Evolutionary conservation across 1,284 basidiomycete species (phyloP).

Genomic region (Papiliotrema nemorosa): DNA sequence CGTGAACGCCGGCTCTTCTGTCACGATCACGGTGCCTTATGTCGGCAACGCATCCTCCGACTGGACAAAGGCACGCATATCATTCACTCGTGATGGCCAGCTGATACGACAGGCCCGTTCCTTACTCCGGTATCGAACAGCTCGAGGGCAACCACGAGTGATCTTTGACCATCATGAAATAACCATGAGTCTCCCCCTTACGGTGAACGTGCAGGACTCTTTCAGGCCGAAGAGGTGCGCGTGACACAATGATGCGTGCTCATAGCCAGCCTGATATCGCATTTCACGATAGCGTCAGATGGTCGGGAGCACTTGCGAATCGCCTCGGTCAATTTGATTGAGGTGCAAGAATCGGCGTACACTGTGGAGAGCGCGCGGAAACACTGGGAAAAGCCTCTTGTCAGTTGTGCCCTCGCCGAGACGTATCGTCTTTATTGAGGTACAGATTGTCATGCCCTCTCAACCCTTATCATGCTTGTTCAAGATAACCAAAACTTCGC

Average conservation of each 20-base stretch:
- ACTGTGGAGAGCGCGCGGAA: slow-evolving; percentile 6
- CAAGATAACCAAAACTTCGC: slow-evolving; percentile 27
- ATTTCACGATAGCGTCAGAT: slow-evolving; percentile 49
- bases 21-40: background rate
- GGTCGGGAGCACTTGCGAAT: slow-evolving; percentile 41
- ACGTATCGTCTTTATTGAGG: slow-evolving; percentile 2
- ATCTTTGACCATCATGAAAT: slow-evolving; percentile 33
- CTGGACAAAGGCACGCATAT: background rate
- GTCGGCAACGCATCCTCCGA: background rate
- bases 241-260: slow-evolving; percentile 1
- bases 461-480: slow-evolving; percentile 44
- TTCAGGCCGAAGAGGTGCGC: slow-evolving; percentile 42
- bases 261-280: slow-evolving; percentile 40
- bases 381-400: slow-evolving; percentile 18
- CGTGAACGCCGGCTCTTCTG: background rate
- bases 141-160: slow-evolving; percentile 5
- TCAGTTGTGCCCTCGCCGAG: slow-evolving; percentile 7
- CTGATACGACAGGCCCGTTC: slow-evolving; percentile 25
- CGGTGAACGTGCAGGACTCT: slow-evolving; percentile 52
- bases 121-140: slow-evolving; percentile 21
- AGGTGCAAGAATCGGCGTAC: slow-evolving; percentile 13
- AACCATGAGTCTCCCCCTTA: slow-evolving; percentile 45
- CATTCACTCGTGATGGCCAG: background rate
- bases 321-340: slow-evolving; percentile 22
- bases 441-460: slow-evolving; percentile 30